A percentile compares a stretch with the other conserved stretches of the same genome.
Evolutionary conservation across 2,329 filamentous ascomycete species (phyloP).

Genomic region (Emergomyces orientalis): DNA sequence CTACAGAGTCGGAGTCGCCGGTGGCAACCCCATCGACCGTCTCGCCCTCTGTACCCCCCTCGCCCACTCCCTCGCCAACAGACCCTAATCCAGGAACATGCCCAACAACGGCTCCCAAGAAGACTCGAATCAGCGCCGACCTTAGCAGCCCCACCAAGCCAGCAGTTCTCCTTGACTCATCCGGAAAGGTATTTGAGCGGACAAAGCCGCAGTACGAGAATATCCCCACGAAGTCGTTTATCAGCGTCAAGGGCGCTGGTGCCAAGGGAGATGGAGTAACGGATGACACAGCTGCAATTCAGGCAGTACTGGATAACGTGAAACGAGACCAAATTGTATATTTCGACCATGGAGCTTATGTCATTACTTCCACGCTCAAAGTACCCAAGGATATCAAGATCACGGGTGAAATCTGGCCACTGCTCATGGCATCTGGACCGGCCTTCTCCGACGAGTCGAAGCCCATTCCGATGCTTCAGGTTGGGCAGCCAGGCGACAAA

Average conservation of each 20-base stretch:
- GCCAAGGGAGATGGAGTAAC: slow-evolving; percentile 79
- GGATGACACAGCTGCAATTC: slow-evolving; percentile 80
- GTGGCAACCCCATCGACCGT: slow-evolving; percentile 8
- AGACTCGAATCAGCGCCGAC: slow-evolving; percentile 49
- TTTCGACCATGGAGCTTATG: slow-evolving; percentile 56
- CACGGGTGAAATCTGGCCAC: slow-evolving; percentile 81
- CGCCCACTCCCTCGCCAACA: slow-evolving; percentile 14
- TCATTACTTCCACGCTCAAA: slow-evolving; percentile 51
- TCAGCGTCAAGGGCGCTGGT: slow-evolving; percentile 73
- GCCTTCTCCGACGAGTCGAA: slow-evolving; percentile 66
- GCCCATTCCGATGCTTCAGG: slow-evolving; percentile 74
- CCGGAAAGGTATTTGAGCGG: slow-evolving; percentile 67
- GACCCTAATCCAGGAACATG: not conserved
- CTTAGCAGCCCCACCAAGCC: slow-evolving; percentile 55
- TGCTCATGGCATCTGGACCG: slow-evolving; percentile 72
- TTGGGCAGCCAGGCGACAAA: slow-evolving; percentile 66
- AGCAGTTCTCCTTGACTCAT: slow-evolving; percentile 50
- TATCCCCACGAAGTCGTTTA: slow-evolving; percentile 57
- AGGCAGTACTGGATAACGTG: slow-evolving; percentile 62
- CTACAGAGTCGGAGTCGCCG: not conserved
- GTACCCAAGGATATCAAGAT: slow-evolving; percentile 71
- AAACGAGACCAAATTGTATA: slow-evolving; percentile 51
- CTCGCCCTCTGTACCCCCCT: slow-evolving; percentile 10
- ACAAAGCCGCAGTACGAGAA: slow-evolving; percentile 82
- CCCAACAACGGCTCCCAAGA: slow-evolving; percentile 23